Percentiles rank a stretch among this genome's conserved stretches.
These are phyloP conservation scores for Kuraishia cidri DNA, from an alignment of 805 yeast genomes.

Conservation along the genomic window DNA sequence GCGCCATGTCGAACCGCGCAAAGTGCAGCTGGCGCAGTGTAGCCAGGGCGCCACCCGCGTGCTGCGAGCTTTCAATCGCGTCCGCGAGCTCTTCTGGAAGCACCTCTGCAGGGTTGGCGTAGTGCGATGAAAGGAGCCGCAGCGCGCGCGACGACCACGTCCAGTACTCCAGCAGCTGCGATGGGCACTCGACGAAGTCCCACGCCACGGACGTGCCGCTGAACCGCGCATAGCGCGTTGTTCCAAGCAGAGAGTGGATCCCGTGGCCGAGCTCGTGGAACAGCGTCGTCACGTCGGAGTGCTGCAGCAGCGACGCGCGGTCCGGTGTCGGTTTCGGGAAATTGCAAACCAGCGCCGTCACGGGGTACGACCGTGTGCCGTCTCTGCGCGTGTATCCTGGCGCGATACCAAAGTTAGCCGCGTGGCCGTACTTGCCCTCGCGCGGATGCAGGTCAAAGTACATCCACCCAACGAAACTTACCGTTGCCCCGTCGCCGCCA, in stretches of 20 bases:
- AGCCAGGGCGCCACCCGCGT: conserved; percentile 67
- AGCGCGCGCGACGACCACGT: conserved; percentile 68
- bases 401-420: conserved; percentile 68
- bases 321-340: conserved; percentile 65
- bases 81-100: conserved; percentile 50
- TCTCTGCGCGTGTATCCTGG: conserved; percentile 46
- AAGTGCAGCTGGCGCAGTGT: conserved; percentile 73
- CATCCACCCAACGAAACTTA: conserved; percentile 75
- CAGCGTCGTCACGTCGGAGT: conserved; percentile 71
- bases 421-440: conserved; percentile 82
- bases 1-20: conserved; percentile 66
- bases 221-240: conserved; percentile 56
- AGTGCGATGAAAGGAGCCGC: conserved; percentile 55
- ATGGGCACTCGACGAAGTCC: conserved; percentile 90
- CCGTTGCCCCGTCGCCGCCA: conserved; percentile 25
- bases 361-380: conserved; percentile 50
- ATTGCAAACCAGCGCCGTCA: conserved; percentile 76
- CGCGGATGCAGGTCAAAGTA: conserved; percentile 81
- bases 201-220: conserved; percentile 73
- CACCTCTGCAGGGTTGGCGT: conserved; percentile 41
- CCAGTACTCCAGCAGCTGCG: conserved; percentile 85
- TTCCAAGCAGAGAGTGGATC: conserved; percentile 67
- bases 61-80: conserved; percentile 54
- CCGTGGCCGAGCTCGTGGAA: conserved; percentile 92
- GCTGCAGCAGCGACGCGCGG: conserved; percentile 70